A percentile compares a stretch with the other conserved stretches of the same genome.
Conservation (phyloP, 768 basidiomycete species). For the Mycena leptocephala region DNA sequence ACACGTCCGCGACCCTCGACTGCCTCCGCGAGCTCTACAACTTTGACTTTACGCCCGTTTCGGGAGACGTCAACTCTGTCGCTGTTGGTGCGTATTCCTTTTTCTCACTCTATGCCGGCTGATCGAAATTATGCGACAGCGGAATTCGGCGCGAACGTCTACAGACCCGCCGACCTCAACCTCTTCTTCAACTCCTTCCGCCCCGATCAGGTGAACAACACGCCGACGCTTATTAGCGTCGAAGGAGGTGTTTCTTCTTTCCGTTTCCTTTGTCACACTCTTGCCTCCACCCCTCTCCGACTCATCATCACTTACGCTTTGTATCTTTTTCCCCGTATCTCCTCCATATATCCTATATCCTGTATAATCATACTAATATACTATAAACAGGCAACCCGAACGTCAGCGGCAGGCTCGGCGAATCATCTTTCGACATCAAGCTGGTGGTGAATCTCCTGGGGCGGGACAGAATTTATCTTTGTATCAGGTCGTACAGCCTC, state of each 20-base stretch:
- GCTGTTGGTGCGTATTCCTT: slow-evolving; percentile 8
- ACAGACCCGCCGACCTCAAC: slow-evolving; percentile 22
- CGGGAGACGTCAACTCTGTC: slow-evolving; percentile 18
- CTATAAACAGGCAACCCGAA: slow-evolving; percentile 8
- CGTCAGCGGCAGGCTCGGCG: slow-evolving; percentile 9
- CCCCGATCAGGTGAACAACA: slow-evolving; percentile 18
- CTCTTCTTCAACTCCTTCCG: slow-evolving; percentile 20
- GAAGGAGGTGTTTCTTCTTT: slow-evolving; percentile 19
- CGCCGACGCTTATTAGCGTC: too few species aligned
- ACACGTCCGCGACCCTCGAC: slow-evolving; percentile 19
- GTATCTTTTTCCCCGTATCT: too few species aligned
- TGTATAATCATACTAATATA: not conserved
- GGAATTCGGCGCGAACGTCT: slow-evolving; percentile 23
- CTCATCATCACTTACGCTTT: too few species aligned
- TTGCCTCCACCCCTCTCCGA: not conserved
- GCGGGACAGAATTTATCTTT: slow-evolving; percentile 20
- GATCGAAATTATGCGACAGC: not conserved
- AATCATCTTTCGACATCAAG: slow-evolving; percentile 27
- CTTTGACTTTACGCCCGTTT: slow-evolving; percentile 27
- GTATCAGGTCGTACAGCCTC: slow-evolving; percentile 25
- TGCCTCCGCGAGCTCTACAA: slow-evolving; percentile 27
- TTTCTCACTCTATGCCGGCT: not conserved
- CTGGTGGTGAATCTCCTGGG: slow-evolving; percentile 25
- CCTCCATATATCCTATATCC: too few species aligned
- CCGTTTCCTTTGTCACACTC: too few species aligned